Evolutionary conservation across 2,329 filamentous ascomycete species (phyloP).

Genomic region (Ceratocystis colombiana): DNA sequence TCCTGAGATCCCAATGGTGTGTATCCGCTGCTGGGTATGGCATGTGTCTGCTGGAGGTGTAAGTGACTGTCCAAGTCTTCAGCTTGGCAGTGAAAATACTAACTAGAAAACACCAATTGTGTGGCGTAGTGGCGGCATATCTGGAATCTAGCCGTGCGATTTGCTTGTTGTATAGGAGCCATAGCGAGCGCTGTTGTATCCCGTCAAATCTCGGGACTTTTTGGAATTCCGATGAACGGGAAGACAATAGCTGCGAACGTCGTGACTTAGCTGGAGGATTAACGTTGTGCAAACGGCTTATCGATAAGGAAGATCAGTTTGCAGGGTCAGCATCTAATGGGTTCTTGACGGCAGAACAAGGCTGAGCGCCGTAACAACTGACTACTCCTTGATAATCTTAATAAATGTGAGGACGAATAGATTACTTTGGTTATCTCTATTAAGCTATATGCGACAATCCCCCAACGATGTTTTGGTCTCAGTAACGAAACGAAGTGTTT

Average conservation of each 20-base stretch:
- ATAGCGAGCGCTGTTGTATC: background rate
- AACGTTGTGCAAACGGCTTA: conserved; percentile 6
- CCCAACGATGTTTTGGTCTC: background rate
- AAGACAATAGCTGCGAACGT: background rate
- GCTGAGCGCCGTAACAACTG: background rate
- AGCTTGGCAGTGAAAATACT: background rate
- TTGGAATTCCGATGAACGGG: background rate
- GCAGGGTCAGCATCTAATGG: background rate
- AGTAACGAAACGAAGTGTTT: background rate
- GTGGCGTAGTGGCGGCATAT: background rate
- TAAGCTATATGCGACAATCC: background rate
- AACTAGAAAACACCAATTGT: background rate
- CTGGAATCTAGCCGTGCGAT: background rate
- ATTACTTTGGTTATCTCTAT: background rate
- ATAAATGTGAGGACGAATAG: background rate
- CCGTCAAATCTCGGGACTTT: background rate
- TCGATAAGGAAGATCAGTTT: background rate
- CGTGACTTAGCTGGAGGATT: conserved; percentile 2
- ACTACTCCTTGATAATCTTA: background rate
- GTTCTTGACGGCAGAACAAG: background rate
- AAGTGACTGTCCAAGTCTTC: background rate
- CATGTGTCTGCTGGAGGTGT: background rate
- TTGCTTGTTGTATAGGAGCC: background rate
- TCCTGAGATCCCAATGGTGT: background rate
- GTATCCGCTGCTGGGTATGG: background rate